Percentiles rank a stretch among this genome's conserved stretches.
Conservation (phyloP, 805 yeast genomes). For the Saccharomycopsis oosterbeekiorum region DNA sequence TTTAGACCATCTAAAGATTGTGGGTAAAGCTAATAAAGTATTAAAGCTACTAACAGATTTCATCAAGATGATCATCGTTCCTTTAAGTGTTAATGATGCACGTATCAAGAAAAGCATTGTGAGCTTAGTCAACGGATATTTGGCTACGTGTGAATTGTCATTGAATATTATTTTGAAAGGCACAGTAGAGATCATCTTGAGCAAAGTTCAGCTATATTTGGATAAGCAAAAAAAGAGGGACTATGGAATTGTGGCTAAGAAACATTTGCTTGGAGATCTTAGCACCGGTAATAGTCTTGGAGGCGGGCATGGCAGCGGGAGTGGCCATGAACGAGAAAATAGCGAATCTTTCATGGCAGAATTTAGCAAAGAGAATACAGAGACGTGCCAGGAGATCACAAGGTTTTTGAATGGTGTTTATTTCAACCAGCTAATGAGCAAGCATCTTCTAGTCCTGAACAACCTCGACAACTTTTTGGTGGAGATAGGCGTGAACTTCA, state of each 20-base stretch:
- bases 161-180: slow-evolving; percentile 56
- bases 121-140: slow-evolving; percentile 49
- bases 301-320: neutral
- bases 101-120: slow-evolving; percentile 48
- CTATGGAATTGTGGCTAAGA: slow-evolving; percentile 31
- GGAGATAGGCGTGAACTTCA: slow-evolving; percentile 49
- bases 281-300: neutral
- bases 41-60: slow-evolving; percentile 59
- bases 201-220: slow-evolving; percentile 39
- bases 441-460: slow-evolving; percentile 15
- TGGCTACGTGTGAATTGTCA: slow-evolving; percentile 53
- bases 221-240: slow-evolving; percentile 71
- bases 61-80: slow-evolving; percentile 64
- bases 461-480: slow-evolving; percentile 44
- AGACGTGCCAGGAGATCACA: slow-evolving; percentile 56
- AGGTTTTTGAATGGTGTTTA: slow-evolving; percentile 38
- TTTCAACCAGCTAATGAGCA: slow-evolving; percentile 16
- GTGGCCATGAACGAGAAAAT: neutral
- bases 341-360: slow-evolving; percentile 22
- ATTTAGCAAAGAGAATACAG: slow-evolving; percentile 44
- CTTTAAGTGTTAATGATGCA: slow-evolving; percentile 56
- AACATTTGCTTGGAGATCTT: slow-evolving; percentile 15
- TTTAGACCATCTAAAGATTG: slow-evolving; percentile 38
- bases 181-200: slow-evolving; percentile 42
- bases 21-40: slow-evolving; percentile 48